phyloP scores from a whole-genome alignment of 495 filamentous ascomycete genomes.

The Neurospora sp. region DNA sequence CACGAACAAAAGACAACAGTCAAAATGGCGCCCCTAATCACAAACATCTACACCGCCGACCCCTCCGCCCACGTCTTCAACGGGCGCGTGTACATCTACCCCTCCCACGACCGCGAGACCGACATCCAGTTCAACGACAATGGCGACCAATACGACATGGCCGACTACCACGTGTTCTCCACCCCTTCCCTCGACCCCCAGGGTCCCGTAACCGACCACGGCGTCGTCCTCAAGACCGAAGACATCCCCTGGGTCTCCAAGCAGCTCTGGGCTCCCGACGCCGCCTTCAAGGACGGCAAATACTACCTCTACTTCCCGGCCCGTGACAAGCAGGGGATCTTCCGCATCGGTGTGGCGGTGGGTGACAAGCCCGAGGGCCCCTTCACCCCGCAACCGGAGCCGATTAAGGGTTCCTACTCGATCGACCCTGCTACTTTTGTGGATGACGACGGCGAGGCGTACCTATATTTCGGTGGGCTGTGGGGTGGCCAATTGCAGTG shows the following conservation, averaged over 20 bases:
- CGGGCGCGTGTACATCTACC: slow-evolving; percentile 53
- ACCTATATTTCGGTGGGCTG: slow-evolving; percentile 55
- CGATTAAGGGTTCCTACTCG: slow-evolving; percentile 48
- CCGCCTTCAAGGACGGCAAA: slow-evolving; percentile 46
- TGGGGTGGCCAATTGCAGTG: slow-evolving; percentile 65
- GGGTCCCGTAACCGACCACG: slow-evolving; percentile 48
- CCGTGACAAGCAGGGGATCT: slow-evolving; percentile 45
- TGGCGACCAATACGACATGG: slow-evolving; percentile 77
- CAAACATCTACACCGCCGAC: slow-evolving; percentile 59
- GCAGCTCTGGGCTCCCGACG: slow-evolving; percentile 57
- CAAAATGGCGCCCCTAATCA: slow-evolving; percentile 49
- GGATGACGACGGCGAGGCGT: slow-evolving; percentile 49
- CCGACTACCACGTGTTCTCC: slow-evolving; percentile 57
- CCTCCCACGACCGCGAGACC: slow-evolving; percentile 53
- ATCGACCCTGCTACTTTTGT: slow-evolving; percentile 58
- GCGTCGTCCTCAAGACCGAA: slow-evolving; percentile 40
- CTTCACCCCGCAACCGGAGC: slow-evolving; percentile 45
- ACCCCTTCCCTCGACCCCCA: slow-evolving; percentile 34
- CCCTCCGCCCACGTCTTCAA: slow-evolving; percentile 58
- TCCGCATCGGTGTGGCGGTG: slow-evolving; percentile 55
- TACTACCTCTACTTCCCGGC: slow-evolving; percentile 59
- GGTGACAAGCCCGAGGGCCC: slow-evolving; percentile 45
- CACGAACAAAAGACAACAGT: neutral
- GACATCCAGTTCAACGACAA: slow-evolving; percentile 61
- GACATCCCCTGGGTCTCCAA: slow-evolving; percentile 55